A percentile compares a stretch with the other conserved stretches of the same genome.
phyloP scores from a whole-genome alignment of 306 rosid species.

The Argentina anserina region DNA sequence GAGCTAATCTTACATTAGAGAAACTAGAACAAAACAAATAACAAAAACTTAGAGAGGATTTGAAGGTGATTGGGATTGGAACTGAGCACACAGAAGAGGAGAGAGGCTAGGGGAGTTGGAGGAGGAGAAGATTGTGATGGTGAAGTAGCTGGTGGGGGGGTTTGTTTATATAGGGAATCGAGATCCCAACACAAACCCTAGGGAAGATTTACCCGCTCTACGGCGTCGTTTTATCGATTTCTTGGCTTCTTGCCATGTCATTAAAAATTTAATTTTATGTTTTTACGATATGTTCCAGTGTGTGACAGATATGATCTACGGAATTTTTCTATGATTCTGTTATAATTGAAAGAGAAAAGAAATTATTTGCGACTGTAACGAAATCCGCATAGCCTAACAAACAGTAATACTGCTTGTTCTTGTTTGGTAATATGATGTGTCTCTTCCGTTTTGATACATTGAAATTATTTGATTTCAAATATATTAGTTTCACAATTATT shows the following conservation, averaged over 20 bases:
- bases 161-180: background rate
- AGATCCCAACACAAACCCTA: background rate
- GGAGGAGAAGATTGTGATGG: background rate
- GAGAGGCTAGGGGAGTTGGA: background rate
- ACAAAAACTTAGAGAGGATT: background rate
- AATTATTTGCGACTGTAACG: too few species aligned
- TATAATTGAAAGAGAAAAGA: too few species aligned
- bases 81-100: background rate
- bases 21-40: background rate
- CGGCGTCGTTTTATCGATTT: background rate
- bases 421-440: too few species aligned
- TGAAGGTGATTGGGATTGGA: background rate
- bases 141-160: background rate
- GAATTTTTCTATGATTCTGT: too few species aligned
- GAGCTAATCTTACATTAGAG: background rate
- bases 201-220: background rate
- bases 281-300: too few species aligned
- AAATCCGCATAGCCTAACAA: too few species aligned
- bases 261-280: background rate
- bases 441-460: too few species aligned
- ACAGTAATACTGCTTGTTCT: too few species aligned
- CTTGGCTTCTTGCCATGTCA: constrained; percentile 7
- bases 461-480: too few species aligned
- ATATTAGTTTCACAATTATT: too few species aligned
- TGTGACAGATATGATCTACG: too few species aligned